A percentile compares a stretch with the other conserved stretches of the same genome.
phyloP scores from a whole-genome alignment of 1,284 basidiomycete genomes.

The Sanghuangporus sanghuang region DNA sequence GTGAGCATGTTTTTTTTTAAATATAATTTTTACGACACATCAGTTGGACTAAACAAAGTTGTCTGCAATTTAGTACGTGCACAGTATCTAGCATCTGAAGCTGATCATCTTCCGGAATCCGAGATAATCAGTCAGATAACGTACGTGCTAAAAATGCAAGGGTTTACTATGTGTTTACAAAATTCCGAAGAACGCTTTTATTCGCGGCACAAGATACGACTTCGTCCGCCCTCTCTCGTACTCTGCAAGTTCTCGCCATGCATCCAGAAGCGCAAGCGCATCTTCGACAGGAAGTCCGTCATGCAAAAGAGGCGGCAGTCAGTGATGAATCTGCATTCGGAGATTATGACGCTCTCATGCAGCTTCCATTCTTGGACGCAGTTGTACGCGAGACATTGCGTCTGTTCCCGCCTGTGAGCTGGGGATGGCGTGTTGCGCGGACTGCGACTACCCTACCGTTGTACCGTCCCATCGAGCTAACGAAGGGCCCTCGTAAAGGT shows the following conservation, averaged over 20 bases:
- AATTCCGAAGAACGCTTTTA: constrained; percentile 23
- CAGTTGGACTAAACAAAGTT: background rate
- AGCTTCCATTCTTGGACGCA: constrained; percentile 28
- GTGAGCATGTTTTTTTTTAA: constrained; percentile 26
- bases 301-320: constrained; percentile 21
- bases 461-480: background rate
- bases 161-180: background rate
- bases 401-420: constrained; percentile 20
- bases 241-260: constrained; percentile 32
- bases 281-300: constrained; percentile 33
- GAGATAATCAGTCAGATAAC: constrained; percentile 24
- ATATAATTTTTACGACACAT: background rate
- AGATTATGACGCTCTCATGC: constrained; percentile 27
- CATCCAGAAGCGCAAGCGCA: constrained; percentile 34
- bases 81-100: constrained; percentile 17
- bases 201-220: constrained; percentile 33
- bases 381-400: constrained; percentile 28
- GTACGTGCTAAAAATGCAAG: constrained; percentile 13
- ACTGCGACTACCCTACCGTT: constrained; percentile 11
- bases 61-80: constrained; percentile 13
- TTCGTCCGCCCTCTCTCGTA: constrained; percentile 35
- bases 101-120: constrained; percentile 18
- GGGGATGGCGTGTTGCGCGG: constrained; percentile 15
- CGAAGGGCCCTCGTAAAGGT: background rate
- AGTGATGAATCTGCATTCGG: background rate